Evolutionary conservation across 805 yeast genomes (phyloP).

Genomic region (Kuraishia floccosa): DNA sequence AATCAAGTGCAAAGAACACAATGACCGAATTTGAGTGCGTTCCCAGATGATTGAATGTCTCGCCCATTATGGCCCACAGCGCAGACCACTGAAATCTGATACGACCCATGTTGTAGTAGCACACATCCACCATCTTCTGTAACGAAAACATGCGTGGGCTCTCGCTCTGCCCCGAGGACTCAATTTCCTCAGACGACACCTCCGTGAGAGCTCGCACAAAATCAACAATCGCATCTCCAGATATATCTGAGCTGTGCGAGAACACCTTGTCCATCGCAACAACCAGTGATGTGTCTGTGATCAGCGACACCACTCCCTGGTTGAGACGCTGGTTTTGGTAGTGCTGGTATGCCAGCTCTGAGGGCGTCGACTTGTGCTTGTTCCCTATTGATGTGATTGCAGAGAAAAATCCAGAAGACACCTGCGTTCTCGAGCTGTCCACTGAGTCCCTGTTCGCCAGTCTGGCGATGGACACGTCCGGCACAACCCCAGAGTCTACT

Average conservation of each 20-base stretch:
- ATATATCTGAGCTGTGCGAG: conserved; percentile 65
- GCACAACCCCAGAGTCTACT: conserved; percentile 69
- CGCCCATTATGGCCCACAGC: conserved; percentile 90
- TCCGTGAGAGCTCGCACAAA: conserved; percentile 82
- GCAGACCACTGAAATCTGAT: conserved; percentile 95
- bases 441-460: conserved; percentile 42
- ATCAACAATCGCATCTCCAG: conserved; percentile 76
- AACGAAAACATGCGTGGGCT: conserved; percentile 88
- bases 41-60: conserved; percentile 76
- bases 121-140: conserved; percentile 93
- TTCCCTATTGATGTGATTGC: conserved; percentile 26
- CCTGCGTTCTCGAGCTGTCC: conserved; percentile 36
- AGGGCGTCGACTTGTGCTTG: conserved; percentile 37
- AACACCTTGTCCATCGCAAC: conserved; percentile 82
- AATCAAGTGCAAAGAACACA: conserved; percentile 85
- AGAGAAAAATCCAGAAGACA: conserved; percentile 38
- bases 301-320: conserved; percentile 41
- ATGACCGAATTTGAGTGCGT: conserved; percentile 67
- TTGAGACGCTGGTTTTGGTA: conserved; percentile 62
- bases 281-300: conserved; percentile 57
- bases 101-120: conserved; percentile 95
- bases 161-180: conserved; percentile 68
- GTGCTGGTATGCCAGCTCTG: conserved; percentile 60
- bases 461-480: conserved; percentile 75
- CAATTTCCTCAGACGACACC: conserved; percentile 85